Conservation (phyloP, 495 filamentous ascomycete genomes). For the Bryoglossum gracile region DNA sequence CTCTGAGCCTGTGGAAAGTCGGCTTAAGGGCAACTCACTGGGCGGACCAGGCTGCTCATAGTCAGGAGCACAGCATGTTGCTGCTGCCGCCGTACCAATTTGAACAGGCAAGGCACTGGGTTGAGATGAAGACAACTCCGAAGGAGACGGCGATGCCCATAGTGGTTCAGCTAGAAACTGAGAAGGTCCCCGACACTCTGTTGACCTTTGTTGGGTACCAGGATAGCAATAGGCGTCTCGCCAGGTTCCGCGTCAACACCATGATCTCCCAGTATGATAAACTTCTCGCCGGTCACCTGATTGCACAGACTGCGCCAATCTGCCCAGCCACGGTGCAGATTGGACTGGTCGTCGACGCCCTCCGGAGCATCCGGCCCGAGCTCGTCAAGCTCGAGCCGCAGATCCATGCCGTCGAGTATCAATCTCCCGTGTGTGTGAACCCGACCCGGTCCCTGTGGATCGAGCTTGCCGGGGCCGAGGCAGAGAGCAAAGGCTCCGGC, state of each 20-base stretch:
- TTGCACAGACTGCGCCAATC: constrained; percentile 35
- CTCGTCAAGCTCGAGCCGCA: constrained; percentile 25
- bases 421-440: constrained; percentile 36
- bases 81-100: constrained; percentile 39
- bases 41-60: constrained; percentile 37
- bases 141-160: neutral
- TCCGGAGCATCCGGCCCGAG: constrained; percentile 32
- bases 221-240: constrained; percentile 21
- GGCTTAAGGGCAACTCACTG: constrained; percentile 39
- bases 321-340: constrained; percentile 40
- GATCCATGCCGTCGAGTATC: constrained; percentile 33
- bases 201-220: constrained; percentile 34
- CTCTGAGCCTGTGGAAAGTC: constrained; percentile 39
- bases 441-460: constrained; percentile 33
- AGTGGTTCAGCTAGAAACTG: neutral
- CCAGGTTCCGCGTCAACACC: constrained; percentile 36
- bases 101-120: constrained; percentile 30
- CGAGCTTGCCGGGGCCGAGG: too few relatives aligned
- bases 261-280: constrained; percentile 26
- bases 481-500: constrained; percentile 14
- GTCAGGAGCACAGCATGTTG: constrained; percentile 23
- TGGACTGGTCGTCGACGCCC: constrained; percentile 37
- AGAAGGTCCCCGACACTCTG: constrained; percentile 20
- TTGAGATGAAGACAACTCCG: constrained; percentile 12
- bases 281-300: constrained; percentile 31